A percentile compares a stretch with the other conserved stretches of the same genome.
Conservation (phyloP, 2,329 filamentous ascomycete genomes). For the Botrytis hyacinthi region DNA sequence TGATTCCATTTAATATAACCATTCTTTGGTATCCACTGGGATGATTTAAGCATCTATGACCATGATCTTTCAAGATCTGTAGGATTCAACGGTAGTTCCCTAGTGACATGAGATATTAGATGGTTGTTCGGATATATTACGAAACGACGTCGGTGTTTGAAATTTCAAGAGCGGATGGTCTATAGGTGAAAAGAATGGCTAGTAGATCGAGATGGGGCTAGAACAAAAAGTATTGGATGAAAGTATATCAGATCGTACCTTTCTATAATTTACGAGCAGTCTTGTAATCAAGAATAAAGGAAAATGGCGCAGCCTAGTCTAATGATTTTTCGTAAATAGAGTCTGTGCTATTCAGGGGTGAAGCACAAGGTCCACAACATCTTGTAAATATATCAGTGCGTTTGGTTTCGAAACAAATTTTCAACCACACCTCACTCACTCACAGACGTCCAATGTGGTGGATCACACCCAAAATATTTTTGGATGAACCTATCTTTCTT, state of each 20-base stretch:
- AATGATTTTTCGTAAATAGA: background rate
- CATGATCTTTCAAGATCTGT: background rate
- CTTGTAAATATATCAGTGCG: background rate
- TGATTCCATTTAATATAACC: background rate
- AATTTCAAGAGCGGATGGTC: background rate
- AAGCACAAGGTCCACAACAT: background rate
- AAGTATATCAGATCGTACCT: background rate
- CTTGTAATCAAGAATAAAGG: background rate
- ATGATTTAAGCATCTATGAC: background rate
- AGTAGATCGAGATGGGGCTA: background rate
- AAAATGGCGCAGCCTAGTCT: background rate
- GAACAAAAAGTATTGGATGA: background rate
- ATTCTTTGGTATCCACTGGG: background rate
- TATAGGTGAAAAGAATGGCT: background rate
- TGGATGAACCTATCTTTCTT: background rate
- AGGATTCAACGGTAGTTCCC: background rate
- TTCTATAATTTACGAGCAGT: background rate
- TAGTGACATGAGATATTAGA: background rate
- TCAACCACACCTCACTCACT: background rate
- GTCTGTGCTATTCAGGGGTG: constrained; percentile 2
- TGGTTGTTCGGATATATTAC: constrained; percentile 3
- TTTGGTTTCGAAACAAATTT: constrained; percentile 15
- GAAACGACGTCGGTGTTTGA: constrained; percentile 10
- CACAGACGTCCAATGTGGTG: background rate
- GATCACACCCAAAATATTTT: background rate